Percentiles rank a stretch among this genome's conserved stretches.
These are phyloP conservation scores for Hanseniaspora valbyensis DNA, from an alignment of 805 yeast genomes.

Conservation along the genomic window DNA sequence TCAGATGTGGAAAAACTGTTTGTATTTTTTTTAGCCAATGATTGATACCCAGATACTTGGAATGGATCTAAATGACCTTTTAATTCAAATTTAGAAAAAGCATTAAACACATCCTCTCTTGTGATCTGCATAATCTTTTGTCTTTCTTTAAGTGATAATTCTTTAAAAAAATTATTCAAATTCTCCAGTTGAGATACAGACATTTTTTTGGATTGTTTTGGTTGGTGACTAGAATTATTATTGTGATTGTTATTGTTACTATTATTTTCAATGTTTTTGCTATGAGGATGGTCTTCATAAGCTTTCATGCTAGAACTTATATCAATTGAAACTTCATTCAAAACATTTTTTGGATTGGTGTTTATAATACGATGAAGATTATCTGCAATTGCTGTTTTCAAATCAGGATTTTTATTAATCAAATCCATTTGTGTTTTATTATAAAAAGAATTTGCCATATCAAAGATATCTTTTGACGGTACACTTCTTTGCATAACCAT, in stretches of 20 bases:
- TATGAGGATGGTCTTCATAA: background rate
- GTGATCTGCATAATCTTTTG: conserved; percentile 12
- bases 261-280: conserved; percentile 2
- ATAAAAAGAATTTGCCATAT: background rate
- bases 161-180: conserved; percentile 9
- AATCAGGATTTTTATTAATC: background rate
- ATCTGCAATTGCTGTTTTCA: background rate
- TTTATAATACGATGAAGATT: background rate
- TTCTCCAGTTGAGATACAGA: conserved; percentile 2
- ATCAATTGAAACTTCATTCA: background rate
- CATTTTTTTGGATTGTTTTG: background rate
- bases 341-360: background rate
- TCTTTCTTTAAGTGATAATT: conserved; percentile 7
- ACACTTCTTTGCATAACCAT: background rate
- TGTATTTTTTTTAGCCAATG: background rate
- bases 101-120: conserved; percentile 14
- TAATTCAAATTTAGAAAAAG: conserved; percentile 11
- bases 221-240: background rate
- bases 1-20: background rate
- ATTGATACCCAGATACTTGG: conserved; percentile 8
- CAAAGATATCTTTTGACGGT: background rate
- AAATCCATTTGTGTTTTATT: background rate
- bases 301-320: background rate
- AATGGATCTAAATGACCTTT: conserved; percentile 12
- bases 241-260: conserved; percentile 6